Evolutionary conservation across 352 stramenopile species (phyloP).

Genomic region (Phytophthora aleatoria): DNA sequence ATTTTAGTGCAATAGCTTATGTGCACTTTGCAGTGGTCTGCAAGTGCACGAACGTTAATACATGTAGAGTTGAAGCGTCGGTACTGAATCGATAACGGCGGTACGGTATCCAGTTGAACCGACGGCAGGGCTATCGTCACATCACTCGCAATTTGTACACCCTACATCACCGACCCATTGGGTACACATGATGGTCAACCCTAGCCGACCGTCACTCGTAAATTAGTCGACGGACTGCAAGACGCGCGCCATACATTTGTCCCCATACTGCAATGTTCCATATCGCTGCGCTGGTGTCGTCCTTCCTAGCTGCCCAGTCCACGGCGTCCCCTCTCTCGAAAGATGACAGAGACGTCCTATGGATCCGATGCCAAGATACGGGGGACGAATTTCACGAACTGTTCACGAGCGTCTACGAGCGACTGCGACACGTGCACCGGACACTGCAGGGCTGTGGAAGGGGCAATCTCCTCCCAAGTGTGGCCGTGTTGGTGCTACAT

Average conservation of each 20-base stretch:
- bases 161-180: background rate
- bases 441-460: slow-evolving; percentile 6
- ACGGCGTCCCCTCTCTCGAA: background rate
- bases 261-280: slow-evolving; percentile 19
- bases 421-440: slow-evolving; percentile 1
- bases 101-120: background rate
- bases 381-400: slow-evolving; percentile 20
- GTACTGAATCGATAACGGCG: no score
- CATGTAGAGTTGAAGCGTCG: no score
- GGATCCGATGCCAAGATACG: slow-evolving; percentile 1
- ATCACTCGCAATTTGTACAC: background rate
- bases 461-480: background rate
- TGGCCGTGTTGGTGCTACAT: slow-evolving; percentile 3
- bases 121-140: no score
- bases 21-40: no score
- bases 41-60: no score
- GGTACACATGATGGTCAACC: background rate
- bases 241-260: background rate
- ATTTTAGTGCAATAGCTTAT: no score
- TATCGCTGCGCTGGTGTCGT: slow-evolving; percentile 7
- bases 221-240: background rate
- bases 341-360: slow-evolving; percentile 5
- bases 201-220: background rate
- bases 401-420: slow-evolving; percentile 9
- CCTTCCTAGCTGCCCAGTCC: background rate